Conservation (phyloP, 768 basidiomycete species). For the Kwoniella bestiolae region DNA sequence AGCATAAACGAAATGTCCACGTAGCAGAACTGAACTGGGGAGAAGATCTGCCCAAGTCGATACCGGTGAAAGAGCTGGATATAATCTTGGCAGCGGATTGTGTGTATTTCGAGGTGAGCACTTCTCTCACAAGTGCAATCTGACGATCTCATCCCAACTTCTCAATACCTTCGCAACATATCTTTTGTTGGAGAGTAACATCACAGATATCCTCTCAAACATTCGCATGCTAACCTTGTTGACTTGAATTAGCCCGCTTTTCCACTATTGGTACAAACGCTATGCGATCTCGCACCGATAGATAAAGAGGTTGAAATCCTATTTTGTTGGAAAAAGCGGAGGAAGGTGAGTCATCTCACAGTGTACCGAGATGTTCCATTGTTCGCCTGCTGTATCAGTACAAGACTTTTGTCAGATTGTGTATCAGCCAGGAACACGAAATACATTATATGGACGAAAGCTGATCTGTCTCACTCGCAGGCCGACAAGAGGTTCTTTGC, state of each 20-base stretch:
- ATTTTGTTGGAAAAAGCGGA: slow-evolving; percentile 91
- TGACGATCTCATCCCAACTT: too few species aligned
- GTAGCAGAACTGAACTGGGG: slow-evolving; percentile 88
- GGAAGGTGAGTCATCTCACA: slow-evolving; percentile 66
- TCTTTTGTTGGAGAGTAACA: too few species aligned
- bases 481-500: slow-evolving; percentile 87
- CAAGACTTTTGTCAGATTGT: too few species aligned
- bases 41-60: slow-evolving; percentile 61
- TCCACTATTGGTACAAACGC: slow-evolving; percentile 78
- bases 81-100: slow-evolving; percentile 89
- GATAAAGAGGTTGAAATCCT: slow-evolving; percentile 67
- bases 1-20: slow-evolving; percentile 56
- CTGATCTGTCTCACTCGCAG: slow-evolving; percentile 57
- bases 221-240: too few species aligned
- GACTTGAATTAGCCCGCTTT: slow-evolving; percentile 82
- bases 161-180: too few species aligned
- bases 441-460: neutral
- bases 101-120: slow-evolving; percentile 88
- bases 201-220: too few species aligned
- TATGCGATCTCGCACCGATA: slow-evolving; percentile 65
- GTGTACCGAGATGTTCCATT: neutral
- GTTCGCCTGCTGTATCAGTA: neutral
- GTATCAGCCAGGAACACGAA: too few species aligned
- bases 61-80: slow-evolving; percentile 63
- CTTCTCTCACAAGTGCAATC: too few species aligned